Evolutionary conservation across 495 filamentous ascomycete genomes (phyloP).

Genomic region (Podospora comata): DNA sequence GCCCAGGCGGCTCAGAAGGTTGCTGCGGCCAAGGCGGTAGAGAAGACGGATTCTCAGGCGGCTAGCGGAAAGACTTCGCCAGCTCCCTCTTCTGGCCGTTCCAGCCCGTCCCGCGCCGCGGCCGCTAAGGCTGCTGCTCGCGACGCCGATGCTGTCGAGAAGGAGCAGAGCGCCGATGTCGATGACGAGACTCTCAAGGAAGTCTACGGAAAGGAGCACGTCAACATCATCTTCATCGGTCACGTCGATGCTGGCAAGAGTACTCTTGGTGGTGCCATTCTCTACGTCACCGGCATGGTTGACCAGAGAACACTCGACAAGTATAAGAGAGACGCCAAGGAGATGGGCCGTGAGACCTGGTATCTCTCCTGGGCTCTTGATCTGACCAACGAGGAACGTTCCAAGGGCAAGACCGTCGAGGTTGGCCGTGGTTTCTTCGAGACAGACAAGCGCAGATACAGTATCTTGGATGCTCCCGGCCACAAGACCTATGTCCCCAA

Average conservation of each 20-base stretch:
- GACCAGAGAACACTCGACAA: slow-evolving; percentile 98
- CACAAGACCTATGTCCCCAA: slow-evolving; percentile 95
- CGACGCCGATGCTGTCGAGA: slow-evolving; percentile 77
- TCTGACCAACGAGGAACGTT: slow-evolving; percentile 89
- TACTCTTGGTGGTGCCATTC: slow-evolving; percentile 86
- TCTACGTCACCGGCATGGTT: slow-evolving; percentile 96
- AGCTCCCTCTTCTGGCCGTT: slow-evolving; percentile 71
- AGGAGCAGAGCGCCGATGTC: slow-evolving; percentile 84
- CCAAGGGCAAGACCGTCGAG: slow-evolving; percentile 98
- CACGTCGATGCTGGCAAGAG: slow-evolving; percentile 98
- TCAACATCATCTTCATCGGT: slow-evolving; percentile 97
- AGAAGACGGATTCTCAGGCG: slow-evolving; percentile 77
- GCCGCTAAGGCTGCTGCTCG: slow-evolving; percentile 52
- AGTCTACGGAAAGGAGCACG: slow-evolving; percentile 97
- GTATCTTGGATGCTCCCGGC: slow-evolving; percentile 91
- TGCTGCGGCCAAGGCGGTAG: slow-evolving; percentile 65
- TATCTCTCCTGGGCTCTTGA: slow-evolving; percentile 97
- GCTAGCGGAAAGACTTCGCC: slow-evolving; percentile 72
- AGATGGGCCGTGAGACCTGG: slow-evolving; percentile 94
- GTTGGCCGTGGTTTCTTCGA: slow-evolving; percentile 97
- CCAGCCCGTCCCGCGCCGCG: slow-evolving; percentile 59
- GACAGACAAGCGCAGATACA: slow-evolving; percentile 82
- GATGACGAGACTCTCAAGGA: slow-evolving; percentile 89
- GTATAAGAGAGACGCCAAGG: slow-evolving; percentile 94
- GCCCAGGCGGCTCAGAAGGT: slow-evolving; percentile 59